A percentile compares a stretch with the other conserved stretches of the same genome.
Evolutionary conservation across 495 filamentous ascomycete species (phyloP).

Genomic region (Daldinia bambusicola): DNA sequence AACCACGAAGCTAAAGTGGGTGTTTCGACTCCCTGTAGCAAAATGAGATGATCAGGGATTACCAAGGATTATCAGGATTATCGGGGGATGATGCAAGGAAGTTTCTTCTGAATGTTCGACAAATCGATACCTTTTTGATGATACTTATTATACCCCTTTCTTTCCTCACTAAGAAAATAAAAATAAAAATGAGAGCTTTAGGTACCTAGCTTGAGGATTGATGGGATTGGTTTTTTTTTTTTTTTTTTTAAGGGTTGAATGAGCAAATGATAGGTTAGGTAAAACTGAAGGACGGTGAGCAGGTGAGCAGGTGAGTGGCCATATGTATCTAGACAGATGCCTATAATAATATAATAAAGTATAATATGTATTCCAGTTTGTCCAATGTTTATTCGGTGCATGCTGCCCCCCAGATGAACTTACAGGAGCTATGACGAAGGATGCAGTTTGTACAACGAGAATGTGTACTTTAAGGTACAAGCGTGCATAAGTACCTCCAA

Average conservation of each 20-base stretch:
- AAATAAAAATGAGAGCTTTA: too few relatives aligned
- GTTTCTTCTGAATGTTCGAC: background rate
- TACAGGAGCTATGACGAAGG: conserved; percentile 26
- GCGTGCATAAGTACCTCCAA: background rate
- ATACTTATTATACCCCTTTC: background rate
- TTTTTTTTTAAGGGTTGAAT: too few relatives aligned
- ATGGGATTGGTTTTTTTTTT: too few relatives aligned
- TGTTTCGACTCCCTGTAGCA: conserved; percentile 38
- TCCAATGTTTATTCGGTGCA: too few relatives aligned
- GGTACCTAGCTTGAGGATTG: too few relatives aligned
- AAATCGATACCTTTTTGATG: background rate
- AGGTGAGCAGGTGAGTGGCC: background rate
- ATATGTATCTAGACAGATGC: too few relatives aligned
- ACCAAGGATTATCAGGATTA: conserved; percentile 5
- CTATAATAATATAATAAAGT: background rate
- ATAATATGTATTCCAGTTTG: background rate
- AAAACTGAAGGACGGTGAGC: background rate
- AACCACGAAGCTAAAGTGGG: conserved; percentile 29
- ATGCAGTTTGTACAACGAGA: conserved; percentile 8
- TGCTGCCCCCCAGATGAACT: background rate
- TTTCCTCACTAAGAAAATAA: conserved; percentile 11
- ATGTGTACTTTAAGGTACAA: background rate
- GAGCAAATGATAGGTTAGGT: too few relatives aligned
- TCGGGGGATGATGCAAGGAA: conserved; percentile 16
- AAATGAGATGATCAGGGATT: conserved; percentile 32